Conservation (phyloP, 1,284 basidiomycete genomes). For the Athelia sp. region DNA sequence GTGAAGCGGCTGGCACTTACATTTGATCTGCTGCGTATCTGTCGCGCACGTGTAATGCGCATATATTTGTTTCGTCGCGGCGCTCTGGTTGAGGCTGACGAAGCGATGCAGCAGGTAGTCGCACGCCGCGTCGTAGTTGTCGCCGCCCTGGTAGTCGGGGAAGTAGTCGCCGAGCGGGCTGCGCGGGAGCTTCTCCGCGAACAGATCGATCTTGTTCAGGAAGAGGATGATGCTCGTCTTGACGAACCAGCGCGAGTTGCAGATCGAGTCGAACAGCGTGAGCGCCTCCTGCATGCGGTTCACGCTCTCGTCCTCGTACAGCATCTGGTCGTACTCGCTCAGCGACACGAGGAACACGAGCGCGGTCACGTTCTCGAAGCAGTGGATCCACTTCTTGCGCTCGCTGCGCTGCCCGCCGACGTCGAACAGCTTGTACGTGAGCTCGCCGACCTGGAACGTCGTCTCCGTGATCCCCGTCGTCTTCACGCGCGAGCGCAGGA, state of each 20-base stretch:
- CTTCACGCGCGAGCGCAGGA: constrained; percentile 91
- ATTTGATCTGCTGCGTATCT: constrained; percentile 86
- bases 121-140: constrained; percentile 84
- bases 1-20: constrained; percentile 35
- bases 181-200: constrained; percentile 87
- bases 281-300: constrained; percentile 97
- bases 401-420: constrained; percentile 94
- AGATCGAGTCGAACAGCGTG: constrained; percentile 94
- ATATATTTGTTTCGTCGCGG: constrained; percentile 83
- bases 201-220: constrained; percentile 96
- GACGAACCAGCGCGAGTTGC: constrained; percentile 92
- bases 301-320: constrained; percentile 91
- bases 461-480: constrained; percentile 97
- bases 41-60: constrained; percentile 90
- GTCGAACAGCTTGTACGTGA: constrained; percentile 91
- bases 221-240: constrained; percentile 88
- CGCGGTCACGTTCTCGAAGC: constrained; percentile 96
- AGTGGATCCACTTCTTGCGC: constrained; percentile 94
- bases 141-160: constrained; percentile 77
- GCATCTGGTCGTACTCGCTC: constrained; percentile 93
- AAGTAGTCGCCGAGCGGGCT: constrained; percentile 90
- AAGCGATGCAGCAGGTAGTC: constrained; percentile 85
- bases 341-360: constrained; percentile 91
- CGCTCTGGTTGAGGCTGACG: constrained; percentile 83
- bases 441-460: constrained; percentile 87